phyloP scores from a whole-genome alignment of 495 filamentous ascomycete genomes.

The Xylaria acuta region DNA sequence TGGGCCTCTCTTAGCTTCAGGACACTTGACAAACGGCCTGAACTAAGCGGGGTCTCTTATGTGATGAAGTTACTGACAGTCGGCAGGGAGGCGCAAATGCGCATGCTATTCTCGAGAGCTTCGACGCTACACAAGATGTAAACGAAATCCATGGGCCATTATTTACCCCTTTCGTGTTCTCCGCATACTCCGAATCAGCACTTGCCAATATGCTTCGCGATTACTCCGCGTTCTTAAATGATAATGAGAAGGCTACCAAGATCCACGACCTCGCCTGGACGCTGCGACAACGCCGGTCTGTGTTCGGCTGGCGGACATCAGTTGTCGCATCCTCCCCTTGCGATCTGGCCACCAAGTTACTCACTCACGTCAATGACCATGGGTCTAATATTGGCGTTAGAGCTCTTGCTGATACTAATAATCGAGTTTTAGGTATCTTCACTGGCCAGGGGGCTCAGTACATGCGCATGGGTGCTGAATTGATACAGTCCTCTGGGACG shows the following conservation, averaged over 20 bases:
- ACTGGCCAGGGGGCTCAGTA: constrained; percentile 77
- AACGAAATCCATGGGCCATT: not conserved
- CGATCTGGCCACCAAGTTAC: constrained; percentile 6
- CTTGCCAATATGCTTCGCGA: constrained; percentile 1
- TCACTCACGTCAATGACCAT: not conserved
- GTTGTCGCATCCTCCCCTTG: constrained; percentile 33
- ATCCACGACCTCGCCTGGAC: constrained; percentile 6
- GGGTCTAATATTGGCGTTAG: not conserved
- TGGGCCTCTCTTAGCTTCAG: not conserved
- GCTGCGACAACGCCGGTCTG: constrained; percentile 12
- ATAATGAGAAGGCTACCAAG: not conserved
- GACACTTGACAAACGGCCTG: no score
- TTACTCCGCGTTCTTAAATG: not conserved
- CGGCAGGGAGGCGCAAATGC: constrained; percentile 56
- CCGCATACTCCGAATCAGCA: not conserved
- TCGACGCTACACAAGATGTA: constrained; percentile 30
- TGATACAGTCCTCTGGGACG: constrained; percentile 40
- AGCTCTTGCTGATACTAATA: not conserved
- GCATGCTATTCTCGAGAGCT: constrained; percentile 10
- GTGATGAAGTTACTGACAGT: constrained; percentile 53
- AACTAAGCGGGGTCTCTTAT: constrained; percentile 22
- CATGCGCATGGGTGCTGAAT: constrained; percentile 58
- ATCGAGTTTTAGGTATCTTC: constrained; percentile 56
- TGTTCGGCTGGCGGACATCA: constrained; percentile 24
- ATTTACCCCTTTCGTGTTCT: constrained; percentile 14